Evolutionary conservation across 2,329 filamentous ascomycete species (phyloP).

Genomic region (Diaporthe sp.): DNA sequence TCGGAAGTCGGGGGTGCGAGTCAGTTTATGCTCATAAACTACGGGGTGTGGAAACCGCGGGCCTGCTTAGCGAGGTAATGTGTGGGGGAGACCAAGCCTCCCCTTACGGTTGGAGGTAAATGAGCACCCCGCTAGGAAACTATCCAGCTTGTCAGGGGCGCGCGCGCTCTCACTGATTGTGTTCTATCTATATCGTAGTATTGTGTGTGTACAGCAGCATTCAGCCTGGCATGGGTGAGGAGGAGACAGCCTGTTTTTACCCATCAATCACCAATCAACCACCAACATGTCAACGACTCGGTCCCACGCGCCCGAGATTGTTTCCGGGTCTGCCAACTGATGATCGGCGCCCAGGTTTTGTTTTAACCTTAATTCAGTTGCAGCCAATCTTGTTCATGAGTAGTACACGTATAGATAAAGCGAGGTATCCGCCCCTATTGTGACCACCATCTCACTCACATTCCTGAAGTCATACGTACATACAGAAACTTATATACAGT

Average conservation of each 20-base stretch:
- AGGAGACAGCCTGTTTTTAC: background rate
- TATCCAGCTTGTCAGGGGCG: background rate
- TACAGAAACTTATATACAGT: background rate
- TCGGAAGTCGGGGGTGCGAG: slow-evolving; percentile 2
- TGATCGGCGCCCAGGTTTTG: slow-evolving; percentile 19
- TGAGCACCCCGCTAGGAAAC: background rate
- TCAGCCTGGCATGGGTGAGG: background rate
- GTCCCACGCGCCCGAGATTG: slow-evolving; percentile 7
- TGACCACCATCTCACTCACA: background rate
- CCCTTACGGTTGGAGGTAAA: slow-evolving; percentile 7
- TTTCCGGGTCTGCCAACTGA: slow-evolving; percentile 20
- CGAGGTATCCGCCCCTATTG: background rate
- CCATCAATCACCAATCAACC: background rate
- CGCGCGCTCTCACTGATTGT: background rate
- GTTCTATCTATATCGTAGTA: background rate
- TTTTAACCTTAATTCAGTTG: slow-evolving; percentile 28
- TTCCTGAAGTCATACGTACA: background rate
- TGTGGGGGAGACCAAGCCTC: slow-evolving; percentile 20
- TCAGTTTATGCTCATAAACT: background rate
- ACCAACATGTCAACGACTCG: background rate
- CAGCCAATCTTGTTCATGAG: slow-evolving; percentile 4
- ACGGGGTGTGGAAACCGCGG: background rate
- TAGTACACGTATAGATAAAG: background rate
- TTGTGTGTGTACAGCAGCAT: background rate
- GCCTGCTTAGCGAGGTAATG: background rate